A percentile compares a stretch with the other conserved stretches of the same genome.
Conservation (phyloP, 208 protist species). For the Crithidia brevicula region DNA sequence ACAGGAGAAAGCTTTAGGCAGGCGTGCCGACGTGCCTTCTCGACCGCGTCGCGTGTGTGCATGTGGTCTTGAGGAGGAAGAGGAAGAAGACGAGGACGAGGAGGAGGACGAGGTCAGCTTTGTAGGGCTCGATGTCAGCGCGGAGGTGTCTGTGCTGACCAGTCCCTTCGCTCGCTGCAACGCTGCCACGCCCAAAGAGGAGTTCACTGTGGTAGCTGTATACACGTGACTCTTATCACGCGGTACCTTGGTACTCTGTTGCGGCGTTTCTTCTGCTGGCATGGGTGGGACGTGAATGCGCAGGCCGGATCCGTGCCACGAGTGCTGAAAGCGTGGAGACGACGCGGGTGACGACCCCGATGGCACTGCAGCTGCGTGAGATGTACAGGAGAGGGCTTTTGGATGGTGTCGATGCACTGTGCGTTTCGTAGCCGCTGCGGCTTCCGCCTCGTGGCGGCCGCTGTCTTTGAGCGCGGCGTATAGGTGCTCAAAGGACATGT, state of each 20-base stretch:
- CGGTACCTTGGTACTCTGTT: no score
- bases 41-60: no score
- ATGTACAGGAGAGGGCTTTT: not conserved
- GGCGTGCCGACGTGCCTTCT: no score
- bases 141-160: conserved; percentile 32
- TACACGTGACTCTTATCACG: no score
- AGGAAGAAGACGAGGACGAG: conserved; percentile 3
- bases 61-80: no score
- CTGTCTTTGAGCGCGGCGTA: conserved; percentile 7
- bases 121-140: conserved; percentile 22
- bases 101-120: conserved; percentile 16
- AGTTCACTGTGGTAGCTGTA: no score
- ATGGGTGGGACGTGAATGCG: conserved; percentile 16
- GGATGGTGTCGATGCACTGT: not conserved
- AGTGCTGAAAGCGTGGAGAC: conserved; percentile 1
- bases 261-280: not conserved
- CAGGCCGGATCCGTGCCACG: not conserved
- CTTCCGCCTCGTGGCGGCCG: not conserved
- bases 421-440: not conserved
- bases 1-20: conserved; percentile 3
- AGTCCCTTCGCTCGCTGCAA: not conserved
- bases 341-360: not conserved
- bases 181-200: no score
- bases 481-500: conserved; percentile 9
- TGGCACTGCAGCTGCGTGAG: not conserved